Evolutionary conservation across 805 yeast genomes (phyloP), one percentile per base, ranked within the genome.

Genomic region (Torulaspora microellipsoides): DNA sequence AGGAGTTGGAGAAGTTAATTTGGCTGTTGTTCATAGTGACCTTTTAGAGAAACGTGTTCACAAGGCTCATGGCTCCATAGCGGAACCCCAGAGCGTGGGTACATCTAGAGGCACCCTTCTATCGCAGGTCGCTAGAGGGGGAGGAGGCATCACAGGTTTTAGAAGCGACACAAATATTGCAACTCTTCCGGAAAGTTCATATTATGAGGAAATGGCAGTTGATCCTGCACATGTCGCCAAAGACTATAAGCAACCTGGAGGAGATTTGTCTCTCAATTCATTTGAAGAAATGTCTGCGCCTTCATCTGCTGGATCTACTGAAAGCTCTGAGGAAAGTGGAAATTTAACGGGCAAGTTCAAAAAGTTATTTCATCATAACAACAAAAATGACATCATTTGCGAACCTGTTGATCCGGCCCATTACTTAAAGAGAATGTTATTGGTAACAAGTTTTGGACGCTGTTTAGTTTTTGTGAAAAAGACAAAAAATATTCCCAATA

Each of bases 371-470:
- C 60, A 59, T n/a, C 58, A 55, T 36, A 42, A 48, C n/a, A 46
- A 31, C 40, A 42, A 36, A 25, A 41, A 45, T 40, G 46, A 53
- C 5, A 27, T 35, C 8, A 15, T 34, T 48, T 52, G 13, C 45
- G 52, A 31, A 54, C 57, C 42, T 13, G 27, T 40, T 35, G 49
- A 48, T 34, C 42, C 40, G 8, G 76, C 71, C 6, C 71, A 66
- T 35, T 67, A 67, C 40, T 61, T 69, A 43, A 68, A 70, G 8
- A 73, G 85, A 49, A 72, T 81, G 1, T 53, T 82, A 46, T 51
- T 83, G 11, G 66, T 82, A 0, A 84, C 90, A 1, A 70, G 78
- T 1, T 73, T 73, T 56, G 91, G 89, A 1, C 68, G 90, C 37
- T 78, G 76, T 0, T 60, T 85, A 46, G 56, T 83, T 1, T 77